Conservation (phyloP, 2,329 filamentous ascomycete genomes). For the Nothopassalora personata region DNA sequence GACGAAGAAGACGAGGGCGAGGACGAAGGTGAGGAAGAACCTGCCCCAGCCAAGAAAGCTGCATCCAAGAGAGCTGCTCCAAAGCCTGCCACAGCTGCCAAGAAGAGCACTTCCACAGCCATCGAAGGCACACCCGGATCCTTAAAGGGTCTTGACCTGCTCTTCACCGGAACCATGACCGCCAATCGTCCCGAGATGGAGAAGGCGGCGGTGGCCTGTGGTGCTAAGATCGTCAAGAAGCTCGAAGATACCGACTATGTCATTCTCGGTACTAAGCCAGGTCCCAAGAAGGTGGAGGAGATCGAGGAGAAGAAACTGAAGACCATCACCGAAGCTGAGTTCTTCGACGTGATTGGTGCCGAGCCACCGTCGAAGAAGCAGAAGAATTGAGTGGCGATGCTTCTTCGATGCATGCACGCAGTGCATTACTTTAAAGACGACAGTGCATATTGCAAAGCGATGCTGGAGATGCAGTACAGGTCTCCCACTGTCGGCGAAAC, state of each 20-base stretch:
- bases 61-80: not conserved
- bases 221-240: slow-evolving; percentile 10
- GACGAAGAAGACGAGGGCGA: not conserved
- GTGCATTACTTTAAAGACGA: not conserved
- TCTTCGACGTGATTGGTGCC: slow-evolving; percentile 11
- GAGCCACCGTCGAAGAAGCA: slow-evolving; percentile 12
- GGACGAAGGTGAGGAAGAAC: not conserved
- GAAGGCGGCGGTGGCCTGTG: slow-evolving; percentile 9
- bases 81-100: not conserved
- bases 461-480: not conserved
- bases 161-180: slow-evolving; percentile 12
- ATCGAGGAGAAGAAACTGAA: slow-evolving; percentile 10
- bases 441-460: not conserved
- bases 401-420: not conserved
- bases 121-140: slow-evolving; percentile 5
- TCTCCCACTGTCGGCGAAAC: not conserved
- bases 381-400: not conserved
- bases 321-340: slow-evolving; percentile 17
- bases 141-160: slow-evolving; percentile 3
- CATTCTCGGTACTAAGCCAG: slow-evolving; percentile 16
- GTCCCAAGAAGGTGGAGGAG: slow-evolving; percentile 19
- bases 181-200: slow-evolving; percentile 12
- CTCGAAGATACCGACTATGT: slow-evolving; percentile 9
- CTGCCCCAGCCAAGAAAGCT: not conserved
- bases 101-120: not conserved